Evolutionary conservation across 495 filamentous ascomycete genomes (phyloP).

Genomic region (Massariosphaeria phaeospora): DNA sequence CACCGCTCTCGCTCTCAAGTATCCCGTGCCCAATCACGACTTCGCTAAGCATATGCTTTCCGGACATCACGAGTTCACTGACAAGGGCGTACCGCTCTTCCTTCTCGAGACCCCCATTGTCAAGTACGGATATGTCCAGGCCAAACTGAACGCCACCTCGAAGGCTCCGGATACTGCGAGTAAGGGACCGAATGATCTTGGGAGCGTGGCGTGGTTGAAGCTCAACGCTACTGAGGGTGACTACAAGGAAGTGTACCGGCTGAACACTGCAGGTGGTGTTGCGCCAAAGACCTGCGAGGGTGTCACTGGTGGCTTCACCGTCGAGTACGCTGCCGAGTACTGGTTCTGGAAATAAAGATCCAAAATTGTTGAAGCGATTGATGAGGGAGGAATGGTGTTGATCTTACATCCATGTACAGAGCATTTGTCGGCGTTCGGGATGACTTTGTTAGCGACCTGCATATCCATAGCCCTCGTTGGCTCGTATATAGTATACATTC

Average conservation of each 20-base stretch:
- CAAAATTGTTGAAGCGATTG: constrained; percentile 1
- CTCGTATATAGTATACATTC: constrained; percentile 17
- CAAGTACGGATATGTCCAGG: constrained; percentile 56
- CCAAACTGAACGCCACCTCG: constrained; percentile 48
- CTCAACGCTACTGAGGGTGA: constrained; percentile 40
- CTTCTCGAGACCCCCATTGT: constrained; percentile 56
- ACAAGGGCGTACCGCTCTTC: constrained; percentile 69
- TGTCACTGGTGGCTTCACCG: constrained; percentile 55
- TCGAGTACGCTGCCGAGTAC: constrained; percentile 82
- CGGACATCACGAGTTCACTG: constrained; percentile 76
- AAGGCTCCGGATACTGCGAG: constrained; percentile 56
- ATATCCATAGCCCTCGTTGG: constrained; percentile 1
- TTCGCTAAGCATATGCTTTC: constrained; percentile 53
- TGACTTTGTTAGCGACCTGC: constrained; percentile 3
- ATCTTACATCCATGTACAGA: constrained; percentile 12
- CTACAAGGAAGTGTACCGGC: constrained; percentile 73
- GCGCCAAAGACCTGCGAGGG: constrained; percentile 70
- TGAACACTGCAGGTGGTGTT: constrained; percentile 80
- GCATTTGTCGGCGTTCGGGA: constrained; percentile 35
- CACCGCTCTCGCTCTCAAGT: constrained; percentile 52
- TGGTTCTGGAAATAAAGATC: constrained; percentile 31
- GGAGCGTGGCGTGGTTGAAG: constrained; percentile 72
- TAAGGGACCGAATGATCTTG: constrained; percentile 51
- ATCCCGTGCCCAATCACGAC: constrained; percentile 42
- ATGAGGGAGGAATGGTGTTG: no score